Percentiles rank a stretch among this genome's conserved stretches.
phyloP scores from a whole-genome alignment of 805 yeast species.

The Candida khao-thaluensis region DNA sequence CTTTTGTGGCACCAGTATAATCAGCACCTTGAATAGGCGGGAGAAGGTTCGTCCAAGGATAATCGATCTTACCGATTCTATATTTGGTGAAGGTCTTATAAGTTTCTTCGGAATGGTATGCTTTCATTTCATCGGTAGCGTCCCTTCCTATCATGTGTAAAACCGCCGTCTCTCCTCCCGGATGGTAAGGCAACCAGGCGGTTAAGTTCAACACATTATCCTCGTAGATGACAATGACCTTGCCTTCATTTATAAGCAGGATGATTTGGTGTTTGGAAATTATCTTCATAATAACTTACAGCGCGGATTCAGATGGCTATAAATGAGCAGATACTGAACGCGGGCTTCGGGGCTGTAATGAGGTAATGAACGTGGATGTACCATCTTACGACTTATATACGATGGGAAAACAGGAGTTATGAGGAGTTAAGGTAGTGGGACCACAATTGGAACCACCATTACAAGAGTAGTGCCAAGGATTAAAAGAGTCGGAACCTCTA shows the following conservation, averaged over 20 bases:
- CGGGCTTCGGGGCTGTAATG: too few relatives aligned
- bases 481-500: background rate
- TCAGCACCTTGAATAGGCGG: constrained; percentile 89
- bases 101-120: constrained; percentile 70
- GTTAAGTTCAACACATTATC: constrained; percentile 62
- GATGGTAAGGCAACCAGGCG: constrained; percentile 71
- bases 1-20: constrained; percentile 15
- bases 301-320: background rate
- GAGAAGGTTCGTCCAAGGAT: constrained; percentile 67
- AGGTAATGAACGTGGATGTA: too few relatives aligned
- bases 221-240: constrained; percentile 66
- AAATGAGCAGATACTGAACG: too few relatives aligned
- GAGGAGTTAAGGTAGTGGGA: too few relatives aligned
- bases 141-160: constrained; percentile 84
- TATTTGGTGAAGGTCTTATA: constrained; percentile 50
- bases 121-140: constrained; percentile 88
- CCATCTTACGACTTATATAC: too few relatives aligned
- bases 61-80: constrained; percentile 63
- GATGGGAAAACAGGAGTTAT: too few relatives aligned
- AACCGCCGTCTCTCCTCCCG: constrained; percentile 87
- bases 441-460: too few relatives aligned
- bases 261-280: constrained; percentile 2
- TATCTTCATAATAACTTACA: background rate
- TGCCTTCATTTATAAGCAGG: constrained; percentile 58
- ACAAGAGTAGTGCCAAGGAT: background rate